phyloP scores from a whole-genome alignment of 352 stramenopile species.

The Globisporangium nodosum region DNA sequence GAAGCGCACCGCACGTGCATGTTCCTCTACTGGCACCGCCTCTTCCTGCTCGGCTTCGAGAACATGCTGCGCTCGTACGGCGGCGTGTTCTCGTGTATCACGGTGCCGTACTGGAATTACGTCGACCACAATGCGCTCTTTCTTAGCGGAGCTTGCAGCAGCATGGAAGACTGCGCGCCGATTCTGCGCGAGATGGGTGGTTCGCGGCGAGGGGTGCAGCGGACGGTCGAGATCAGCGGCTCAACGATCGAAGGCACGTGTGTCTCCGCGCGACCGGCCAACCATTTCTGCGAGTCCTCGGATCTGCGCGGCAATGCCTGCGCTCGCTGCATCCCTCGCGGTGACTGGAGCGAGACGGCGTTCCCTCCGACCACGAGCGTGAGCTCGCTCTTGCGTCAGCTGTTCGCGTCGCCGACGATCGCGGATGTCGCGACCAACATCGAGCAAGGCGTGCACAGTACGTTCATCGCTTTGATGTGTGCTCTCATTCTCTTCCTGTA shows the following conservation, averaged over 20 bases:
- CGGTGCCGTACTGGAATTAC: slow-evolving; percentile 86
- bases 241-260: slow-evolving; percentile 57
- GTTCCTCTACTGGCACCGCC: slow-evolving; percentile 86
- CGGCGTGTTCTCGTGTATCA: slow-evolving; percentile 79
- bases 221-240: slow-evolving; percentile 62
- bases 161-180: slow-evolving; percentile 67
- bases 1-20: slow-evolving; percentile 86
- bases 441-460: slow-evolving; percentile 76
- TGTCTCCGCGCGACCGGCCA: slow-evolving; percentile 29
- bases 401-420: slow-evolving; percentile 67
- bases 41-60: slow-evolving; percentile 77
- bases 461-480: slow-evolving; percentile 8
- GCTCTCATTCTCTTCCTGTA: background rate
- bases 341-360: slow-evolving; percentile 37
- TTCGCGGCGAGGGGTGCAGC: slow-evolving; percentile 25
- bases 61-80: slow-evolving; percentile 82
- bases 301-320: slow-evolving; percentile 29
- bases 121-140: slow-evolving; percentile 76
- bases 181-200: slow-evolving; percentile 71
- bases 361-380: slow-evolving; percentile 70
- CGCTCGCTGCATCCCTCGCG: slow-evolving; percentile 64
- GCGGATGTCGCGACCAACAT: slow-evolving; percentile 54
- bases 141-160: slow-evolving; percentile 47
- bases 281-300: slow-evolving; percentile 81
- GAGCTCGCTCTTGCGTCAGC: slow-evolving; percentile 68